Base-by-base conservation (phyloP, 148 eudicot genomes). In the Chenopodium suecicum region DNA sequence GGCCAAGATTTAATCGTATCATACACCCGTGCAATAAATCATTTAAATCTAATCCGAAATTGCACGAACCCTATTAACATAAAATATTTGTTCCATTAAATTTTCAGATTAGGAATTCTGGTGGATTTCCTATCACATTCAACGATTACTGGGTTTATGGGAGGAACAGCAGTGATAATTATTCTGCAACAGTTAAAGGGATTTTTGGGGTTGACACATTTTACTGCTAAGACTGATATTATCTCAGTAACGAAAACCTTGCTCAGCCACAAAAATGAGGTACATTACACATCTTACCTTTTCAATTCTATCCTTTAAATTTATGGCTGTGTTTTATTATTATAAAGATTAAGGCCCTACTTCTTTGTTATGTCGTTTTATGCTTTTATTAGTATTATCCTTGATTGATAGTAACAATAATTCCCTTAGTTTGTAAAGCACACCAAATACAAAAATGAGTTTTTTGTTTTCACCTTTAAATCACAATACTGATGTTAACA, bases 111-210 rank as follows among this genome's bases (percentile, higher is more conserved):
- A 25, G 99, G 99, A 44, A 86, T 96, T 46, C 67, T 96, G 86
- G 97, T 96, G 52, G 98, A 96, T 89, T 94, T 96, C 79, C 69
- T 96, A 17, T 92, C 99, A 52, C 99, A 96, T 84, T 91, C 99
- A 19, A 92, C 97, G 0, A 96, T 96, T 37, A 85, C 87, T 4
- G 99, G 99, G 17, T 96, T 96, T 84, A 96, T 94, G 98, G 98
- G 97, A 81, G 99, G 99, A 67, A 91, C 99, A 7, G 99, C 99
- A 7, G 71, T 87, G 0, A 77, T 96, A 16, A 94, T 96, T n/a
- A 79, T 83, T 67, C 81, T 96, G 12, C 99, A 96, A 75, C 99
- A 96, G 41, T 62, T 96, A 67, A 96, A 94, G 85, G 97, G 95
- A 12, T 19, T 96, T 68, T 87, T 96, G 63, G 99, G 98, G 9